Evolutionary conservation across 495 filamentous ascomycete genomes (phyloP), one percentile per base, ranked within the genome.

Genomic region (Aspergillus sclerotiicarbonarius): DNA sequence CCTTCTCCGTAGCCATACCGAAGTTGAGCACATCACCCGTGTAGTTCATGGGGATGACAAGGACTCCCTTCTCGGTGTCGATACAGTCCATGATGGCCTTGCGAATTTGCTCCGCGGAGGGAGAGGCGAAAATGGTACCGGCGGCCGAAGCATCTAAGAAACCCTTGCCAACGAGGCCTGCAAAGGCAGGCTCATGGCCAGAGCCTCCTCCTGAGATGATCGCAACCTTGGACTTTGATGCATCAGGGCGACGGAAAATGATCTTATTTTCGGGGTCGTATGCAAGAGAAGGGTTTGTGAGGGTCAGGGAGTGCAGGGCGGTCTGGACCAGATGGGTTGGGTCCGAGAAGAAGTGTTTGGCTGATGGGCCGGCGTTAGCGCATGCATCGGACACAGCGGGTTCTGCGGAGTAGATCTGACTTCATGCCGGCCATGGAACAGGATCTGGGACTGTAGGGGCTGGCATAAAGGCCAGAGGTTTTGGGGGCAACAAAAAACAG

Each of bases 321-420:
- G 85, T 80, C 61, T 85, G 80, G 64, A 98, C 91, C 54, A 97
- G 83, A 61, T 88, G 80, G 54, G 80, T 84, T 21, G 94, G 88
- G 71, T 95, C 89, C 64, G 89, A 85, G 79, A 97, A 84, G 81
- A 97, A 98, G 76, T 98, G 94, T 75, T 96, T 96, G 62, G 87
- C 76, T 79, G 56, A 19, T 43, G 45, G 31, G 44, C 7, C 8
- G 33, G 35, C 52, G 41, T 66, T 57, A 58, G 56, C 46, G 61
- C 44, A 62, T 54, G 31, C 16, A 19, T 13, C 16, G 45, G 45
- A 21, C 15, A 33, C 7, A 29, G 16, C 35, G 37, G 8, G 37
- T n/a, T 3, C 33, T 51, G 60, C 61, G 57, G 57, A 62, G 59
- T 21, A 56, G 18, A 58, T 54, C 51, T 15, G 48, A 47, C 32